phyloP scores from a whole-genome alignment of 768 basidiomycete species.

The Asterophora parasitica region DNA sequence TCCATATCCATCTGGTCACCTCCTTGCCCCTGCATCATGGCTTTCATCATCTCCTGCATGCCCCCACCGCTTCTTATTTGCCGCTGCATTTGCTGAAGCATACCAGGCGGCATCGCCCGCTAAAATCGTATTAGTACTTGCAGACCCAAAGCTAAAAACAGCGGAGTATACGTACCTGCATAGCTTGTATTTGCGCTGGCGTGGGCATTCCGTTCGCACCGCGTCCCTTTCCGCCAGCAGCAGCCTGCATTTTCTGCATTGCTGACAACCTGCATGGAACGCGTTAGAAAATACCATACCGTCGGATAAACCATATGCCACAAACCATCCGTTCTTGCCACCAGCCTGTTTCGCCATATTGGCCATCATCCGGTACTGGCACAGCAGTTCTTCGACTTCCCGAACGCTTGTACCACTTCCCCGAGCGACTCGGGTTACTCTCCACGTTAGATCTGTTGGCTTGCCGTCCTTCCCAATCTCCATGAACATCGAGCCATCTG shows the following conservation, averaged over 20 bases:
- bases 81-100: constrained; percentile 90
- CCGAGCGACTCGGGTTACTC: constrained; percentile 83
- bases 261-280: constrained; percentile 59
- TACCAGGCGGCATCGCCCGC: constrained; percentile 92
- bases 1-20: constrained; percentile 91
- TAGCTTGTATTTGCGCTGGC: constrained; percentile 89
- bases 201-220: constrained; percentile 88
- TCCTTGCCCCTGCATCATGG: constrained; percentile 94
- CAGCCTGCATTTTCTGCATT: constrained; percentile 91
- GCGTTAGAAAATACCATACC: constrained; percentile 6
- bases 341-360: constrained; percentile 98
- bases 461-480: constrained; percentile 78
- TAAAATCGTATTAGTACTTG: constrained; percentile 22
- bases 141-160: constrained; percentile 3
- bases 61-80: constrained; percentile 79
- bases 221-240: constrained; percentile 79
- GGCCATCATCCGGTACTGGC: constrained; percentile 98
- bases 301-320: constrained; percentile 9
- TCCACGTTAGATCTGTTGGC: constrained; percentile 82
- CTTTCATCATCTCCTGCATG: constrained; percentile 97
- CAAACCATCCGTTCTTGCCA: constrained; percentile 91
- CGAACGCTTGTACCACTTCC: constrained; percentile 93
- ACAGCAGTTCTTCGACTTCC: constrained; percentile 96
- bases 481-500: constrained; percentile 91
- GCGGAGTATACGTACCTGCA: constrained; percentile 68